Evolutionary conservation across 306 rosid species (phyloP), one percentile per base, ranked within the genome.

Genomic region (Calophaca sinica): DNA sequence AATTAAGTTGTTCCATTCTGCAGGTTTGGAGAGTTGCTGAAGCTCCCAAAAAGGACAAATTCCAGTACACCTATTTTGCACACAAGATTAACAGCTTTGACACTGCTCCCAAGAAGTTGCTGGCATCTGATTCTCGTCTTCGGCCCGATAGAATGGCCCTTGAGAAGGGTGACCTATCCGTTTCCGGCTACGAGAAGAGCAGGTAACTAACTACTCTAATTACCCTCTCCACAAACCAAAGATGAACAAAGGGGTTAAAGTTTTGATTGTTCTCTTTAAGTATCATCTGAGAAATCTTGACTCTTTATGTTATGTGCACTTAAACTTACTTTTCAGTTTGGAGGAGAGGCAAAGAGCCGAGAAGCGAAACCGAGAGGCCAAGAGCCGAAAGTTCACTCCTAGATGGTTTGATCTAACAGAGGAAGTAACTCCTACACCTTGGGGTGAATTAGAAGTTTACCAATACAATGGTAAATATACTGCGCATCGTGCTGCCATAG

Each of bases 101-200:
- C 81, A 89, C 97, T 42, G 98, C 98, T 73, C 98, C 99, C 36
- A 96, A 89, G 66, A 90, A 85, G 85, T 79, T 96, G 84, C 72
- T 96, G 78, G 91, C 93, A 15, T 92, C 97, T 0, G 98, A 96
- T 79, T 96, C 99, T 41, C 96, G 98, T 36, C 83, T 96, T 57
- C 96, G 98, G 32, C 96, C 99, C 5, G 98, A 96, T 80, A 87
- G 99, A 84, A 48, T 44, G 74, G 99, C 98, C 50, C 96, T 96
- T 11, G 97, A 92, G 89, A 85, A 84, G 44, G 96, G 98, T 9
- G 97, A 96, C 82, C 85, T 92, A 38, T 86, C 99, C 29, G 83
- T 88, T 68, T 80, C 97, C 5, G 98, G 96, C 58, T 13, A 85
- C 28, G 99, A 92, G 76, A 96, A 96, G 84, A 88, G 86, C 99